phyloP scores from a whole-genome alignment of 208 protist genomes.

The Phytomonas serpens region DNA sequence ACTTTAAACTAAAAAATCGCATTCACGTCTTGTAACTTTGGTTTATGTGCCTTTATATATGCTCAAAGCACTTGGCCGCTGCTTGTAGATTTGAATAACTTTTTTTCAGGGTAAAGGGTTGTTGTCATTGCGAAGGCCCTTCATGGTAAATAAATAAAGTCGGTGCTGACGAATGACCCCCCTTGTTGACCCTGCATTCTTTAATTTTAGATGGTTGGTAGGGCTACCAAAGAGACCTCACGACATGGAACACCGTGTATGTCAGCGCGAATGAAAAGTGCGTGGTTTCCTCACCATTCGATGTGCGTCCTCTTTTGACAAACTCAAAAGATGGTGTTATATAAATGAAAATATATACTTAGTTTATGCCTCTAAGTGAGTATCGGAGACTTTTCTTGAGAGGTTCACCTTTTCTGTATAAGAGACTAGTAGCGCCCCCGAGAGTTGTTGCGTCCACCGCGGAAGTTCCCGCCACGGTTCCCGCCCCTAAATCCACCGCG shows the following conservation, averaged over 20 bases:
- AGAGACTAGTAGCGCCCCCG: neutral
- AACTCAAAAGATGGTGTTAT: slow-evolving; percentile 9
- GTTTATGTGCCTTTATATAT: neutral
- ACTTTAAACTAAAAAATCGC: slow-evolving; percentile 7
- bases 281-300: neutral
- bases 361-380: neutral
- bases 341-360: slow-evolving; percentile 10
- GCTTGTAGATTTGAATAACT: neutral
- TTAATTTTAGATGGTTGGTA: neutral
- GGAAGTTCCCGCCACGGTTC: slow-evolving; percentile 18
- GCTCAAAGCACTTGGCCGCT: neutral
- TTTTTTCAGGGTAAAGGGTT: neutral
- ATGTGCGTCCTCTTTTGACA: slow-evolving; percentile 2
- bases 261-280: neutral
- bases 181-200: neutral
- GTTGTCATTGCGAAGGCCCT: neutral
- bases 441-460: slow-evolving; percentile 14
- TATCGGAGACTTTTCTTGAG: neutral
- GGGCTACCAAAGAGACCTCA: neutral
- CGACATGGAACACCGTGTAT: slow-evolving; percentile 5
- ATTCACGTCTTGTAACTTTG: neutral
- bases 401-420: neutral
- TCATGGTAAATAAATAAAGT: neutral
- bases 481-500: slow-evolving; percentile 59
- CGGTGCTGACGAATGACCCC: neutral